These are phyloP conservation scores for Apophysomyces trapeziformis DNA, from an alignment of 371 early-diverging fungal species.

Conservation along the genomic window DNA sequence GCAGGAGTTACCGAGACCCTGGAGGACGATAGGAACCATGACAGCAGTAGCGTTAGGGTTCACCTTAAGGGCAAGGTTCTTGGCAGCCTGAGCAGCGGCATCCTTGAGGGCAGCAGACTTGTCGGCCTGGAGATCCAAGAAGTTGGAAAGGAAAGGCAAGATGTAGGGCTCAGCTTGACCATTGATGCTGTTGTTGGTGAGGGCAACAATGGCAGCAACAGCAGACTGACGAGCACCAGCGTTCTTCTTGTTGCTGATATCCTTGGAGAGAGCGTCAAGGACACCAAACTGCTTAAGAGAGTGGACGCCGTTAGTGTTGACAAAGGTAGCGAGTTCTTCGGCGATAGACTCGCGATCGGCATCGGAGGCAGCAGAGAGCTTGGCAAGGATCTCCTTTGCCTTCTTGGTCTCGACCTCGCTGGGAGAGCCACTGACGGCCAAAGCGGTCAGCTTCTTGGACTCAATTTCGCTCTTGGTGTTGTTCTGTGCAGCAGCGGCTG, in stretches of 20 bases:
- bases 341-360: conserved; percentile 38
- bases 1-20: conserved; percentile 64
- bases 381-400: conserved; percentile 42
- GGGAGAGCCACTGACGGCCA: conserved; percentile 22
- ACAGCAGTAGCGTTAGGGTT: conserved; percentile 59
- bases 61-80: conserved; percentile 54
- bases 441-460: conserved; percentile 28
- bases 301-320: conserved; percentile 56
- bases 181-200: conserved; percentile 50
- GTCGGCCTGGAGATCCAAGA: conserved; percentile 69
- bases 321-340: conserved; percentile 42
- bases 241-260: conserved; percentile 70
- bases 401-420: conserved; percentile 31
- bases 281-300: conserved; percentile 61
- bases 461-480: conserved; percentile 15
- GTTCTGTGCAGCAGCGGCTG: conserved; percentile 20
- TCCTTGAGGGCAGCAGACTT: conserved; percentile 66
- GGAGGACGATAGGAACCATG: conserved; percentile 62
- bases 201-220: conserved; percentile 61
- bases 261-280: conserved; percentile 58
- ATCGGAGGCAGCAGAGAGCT: conserved; percentile 33
- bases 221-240: conserved; percentile 68
- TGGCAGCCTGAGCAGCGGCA: conserved; percentile 60
- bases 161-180: conserved; percentile 67
- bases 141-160: conserved; percentile 53